A percentile compares a stretch with the other conserved stretches of the same genome.
Evolutionary conservation across 257 asterid species (phyloP).

Genomic region (Echites panduratus): DNA sequence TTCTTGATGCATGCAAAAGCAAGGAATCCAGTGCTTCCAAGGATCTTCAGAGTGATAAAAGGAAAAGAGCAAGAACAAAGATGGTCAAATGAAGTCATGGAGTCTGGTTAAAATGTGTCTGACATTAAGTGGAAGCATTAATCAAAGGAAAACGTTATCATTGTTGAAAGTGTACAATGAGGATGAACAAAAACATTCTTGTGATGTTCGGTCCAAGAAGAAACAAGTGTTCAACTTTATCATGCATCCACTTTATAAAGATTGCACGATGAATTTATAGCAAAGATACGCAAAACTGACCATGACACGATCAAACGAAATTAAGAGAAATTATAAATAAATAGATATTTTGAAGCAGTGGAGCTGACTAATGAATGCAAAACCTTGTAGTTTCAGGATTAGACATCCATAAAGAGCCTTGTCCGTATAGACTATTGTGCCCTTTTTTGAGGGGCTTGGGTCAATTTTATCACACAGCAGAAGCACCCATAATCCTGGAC

Average conservation of each 20-base stretch:
- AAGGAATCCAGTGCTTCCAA: conserved; percentile 94
- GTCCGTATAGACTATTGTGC: not conserved
- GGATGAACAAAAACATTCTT: not conserved
- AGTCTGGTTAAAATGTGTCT: not conserved
- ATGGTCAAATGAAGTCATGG: no score
- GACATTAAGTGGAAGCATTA: conserved; percentile 1
- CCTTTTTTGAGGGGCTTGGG: not conserved
- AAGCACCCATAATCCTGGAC: not conserved
- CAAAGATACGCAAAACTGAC: not conserved
- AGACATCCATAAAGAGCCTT: not conserved
- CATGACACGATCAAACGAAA: not conserved
- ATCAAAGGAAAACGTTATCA: not conserved
- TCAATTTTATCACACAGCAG: not conserved
- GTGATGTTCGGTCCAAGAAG: no score
- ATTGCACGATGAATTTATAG: not conserved
- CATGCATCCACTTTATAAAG: no score
- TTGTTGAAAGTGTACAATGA: not conserved
- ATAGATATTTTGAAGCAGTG: not conserved
- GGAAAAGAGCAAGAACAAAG: not conserved
- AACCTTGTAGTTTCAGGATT: not conserved
- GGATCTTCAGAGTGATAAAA: conserved; percentile 42
- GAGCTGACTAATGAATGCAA: not conserved
- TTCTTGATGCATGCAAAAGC: conserved; percentile 78
- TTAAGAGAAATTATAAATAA: not conserved
- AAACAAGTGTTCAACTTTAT: not conserved